Evolutionary conservation across 176 grass and related monocot genomes (phyloP), one percentile per base, ranked within the genome.

Genomic region (Zizania latifolia): DNA sequence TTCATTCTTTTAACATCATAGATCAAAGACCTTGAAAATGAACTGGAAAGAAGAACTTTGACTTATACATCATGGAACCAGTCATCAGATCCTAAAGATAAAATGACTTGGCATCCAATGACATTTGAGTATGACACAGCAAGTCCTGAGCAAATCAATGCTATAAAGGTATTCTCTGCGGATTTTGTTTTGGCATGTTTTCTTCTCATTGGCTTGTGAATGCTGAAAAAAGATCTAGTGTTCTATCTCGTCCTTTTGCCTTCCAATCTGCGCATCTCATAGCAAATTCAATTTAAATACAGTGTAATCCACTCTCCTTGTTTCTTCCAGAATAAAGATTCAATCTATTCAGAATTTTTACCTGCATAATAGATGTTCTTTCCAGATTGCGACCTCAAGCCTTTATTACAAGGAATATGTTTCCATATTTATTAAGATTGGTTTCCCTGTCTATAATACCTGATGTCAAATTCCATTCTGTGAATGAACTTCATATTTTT

Each of bases 21-120:
- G 95, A 92, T 92, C 34, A 90, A 81, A 65, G 84, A 71, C 19
- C 79, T 92, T 79, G 95, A 99, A 89, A 44, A 82, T 88, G 95
- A 99, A 86, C 36, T 99, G 72, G 91, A 99, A 84, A 92, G 85
- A 74, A 89, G 95, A 92, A 94, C 91, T 68, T 71, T 99, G 79
- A 99, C 95, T 40, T 99, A 92, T 82, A 88, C 95, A 58, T 88
- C 84, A 88, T 99, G 95, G 95, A 94, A 94, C 76, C 88, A 84
- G 68, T 92, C 91, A 59, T 71, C 78, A 78, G 76, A 99, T 75
- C 77, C 66, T 55, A 87, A 65, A 84, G 82, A 94, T 12, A 86
- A 85, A 82, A 75, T 51, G 53, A 82, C 79, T 71, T 99, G 95
- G 95, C 95, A 99, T 88, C 95, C 95, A 27, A 79, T 71, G 82